These are phyloP conservation scores for Metschnikowia similis DNA, from an alignment of 805 yeast species.

Conservation along the genomic window DNA sequence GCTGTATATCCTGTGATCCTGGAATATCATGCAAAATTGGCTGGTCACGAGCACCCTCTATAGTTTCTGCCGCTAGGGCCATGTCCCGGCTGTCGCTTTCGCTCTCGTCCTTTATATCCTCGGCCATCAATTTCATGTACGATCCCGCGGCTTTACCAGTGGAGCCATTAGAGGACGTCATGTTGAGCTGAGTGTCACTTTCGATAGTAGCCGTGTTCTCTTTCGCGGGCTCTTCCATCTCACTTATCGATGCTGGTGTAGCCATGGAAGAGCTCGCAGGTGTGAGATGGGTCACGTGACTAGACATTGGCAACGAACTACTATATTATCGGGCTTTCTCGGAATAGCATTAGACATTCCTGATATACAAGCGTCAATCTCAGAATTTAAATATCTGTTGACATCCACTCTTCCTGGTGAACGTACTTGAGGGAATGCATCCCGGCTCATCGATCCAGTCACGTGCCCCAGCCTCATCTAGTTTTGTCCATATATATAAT, in stretches of 20 bases:
- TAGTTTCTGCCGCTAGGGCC: constrained; percentile 41
- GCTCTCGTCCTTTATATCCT: constrained; percentile 27
- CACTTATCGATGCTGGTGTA: background rate
- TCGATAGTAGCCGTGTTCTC: background rate
- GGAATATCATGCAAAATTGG: background rate
- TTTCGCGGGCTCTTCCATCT: background rate
- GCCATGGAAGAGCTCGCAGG: background rate
- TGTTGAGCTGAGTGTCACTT: background rate
- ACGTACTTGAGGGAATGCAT: background rate
- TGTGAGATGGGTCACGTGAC: background rate
- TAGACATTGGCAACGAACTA: background rate
- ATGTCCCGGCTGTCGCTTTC: constrained; percentile 32
- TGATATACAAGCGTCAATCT: background rate
- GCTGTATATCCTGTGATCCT: background rate
- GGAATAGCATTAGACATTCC: no score
- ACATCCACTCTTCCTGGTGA: background rate
- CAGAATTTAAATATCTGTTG: background rate
- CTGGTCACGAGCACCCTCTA: constrained; percentile 17
- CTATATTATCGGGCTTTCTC: background rate
- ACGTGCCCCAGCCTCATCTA: constrained; percentile 1
- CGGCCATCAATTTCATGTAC: constrained; percentile 30
- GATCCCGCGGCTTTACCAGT: constrained; percentile 8
- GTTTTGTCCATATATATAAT: background rate
- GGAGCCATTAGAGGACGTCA: background rate
- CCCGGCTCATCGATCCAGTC: background rate